A percentile compares a stretch with the other conserved stretches of the same genome.
Evolutionary conservation across 2,329 filamentous ascomycete genomes (phyloP).

Genomic region (Colletotrichum sansevieriae): DNA sequence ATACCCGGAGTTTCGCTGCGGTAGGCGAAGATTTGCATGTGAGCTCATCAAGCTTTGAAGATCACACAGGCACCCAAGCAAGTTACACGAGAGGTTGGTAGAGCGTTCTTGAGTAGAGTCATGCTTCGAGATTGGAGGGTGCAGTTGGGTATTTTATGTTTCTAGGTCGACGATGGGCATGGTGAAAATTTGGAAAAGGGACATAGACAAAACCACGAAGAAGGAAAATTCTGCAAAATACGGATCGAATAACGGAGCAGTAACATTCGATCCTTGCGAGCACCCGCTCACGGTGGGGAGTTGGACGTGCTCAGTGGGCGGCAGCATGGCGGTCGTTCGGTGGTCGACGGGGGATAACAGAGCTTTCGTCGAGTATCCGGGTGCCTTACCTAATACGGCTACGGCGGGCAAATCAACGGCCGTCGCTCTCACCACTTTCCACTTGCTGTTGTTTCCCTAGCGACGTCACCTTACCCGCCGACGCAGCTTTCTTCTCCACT

Average conservation of each 20-base stretch:
- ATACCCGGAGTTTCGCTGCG: constrained; percentile 36
- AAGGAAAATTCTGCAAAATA: constrained; percentile 40
- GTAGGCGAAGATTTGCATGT: constrained; percentile 41
- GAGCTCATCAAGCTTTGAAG: constrained; percentile 40
- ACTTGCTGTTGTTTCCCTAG: constrained; percentile 41
- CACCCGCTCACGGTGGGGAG: constrained; percentile 34
- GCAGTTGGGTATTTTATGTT: constrained; percentile 28
- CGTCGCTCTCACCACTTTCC: constrained; percentile 33
- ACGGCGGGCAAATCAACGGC: constrained; percentile 2
- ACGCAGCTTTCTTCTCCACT: constrained; percentile 36
- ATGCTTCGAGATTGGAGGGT: constrained; percentile 4
- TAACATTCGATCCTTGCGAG: constrained; percentile 38
- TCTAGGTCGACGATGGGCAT: constrained; percentile 16
- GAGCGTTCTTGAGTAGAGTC: constrained; percentile 6
- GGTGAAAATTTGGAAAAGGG: constrained; percentile 6
- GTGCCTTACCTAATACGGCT: constrained; percentile 1
- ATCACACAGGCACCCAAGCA: constrained; percentile 35
- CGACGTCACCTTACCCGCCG: constrained; percentile 42
- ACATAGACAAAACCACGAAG: background rate
- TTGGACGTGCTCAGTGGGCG: constrained; percentile 20
- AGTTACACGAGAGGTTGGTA: constrained; percentile 18
- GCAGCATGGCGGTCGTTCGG: constrained; percentile 27
- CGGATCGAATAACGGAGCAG: constrained; percentile 39
- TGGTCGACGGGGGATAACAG: constrained; percentile 10
- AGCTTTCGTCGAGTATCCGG: background rate